These are phyloP conservation scores for Eucalyptus curtisii DNA, from an alignment of 345 rosid species.

Conservation along the genomic window DNA sequence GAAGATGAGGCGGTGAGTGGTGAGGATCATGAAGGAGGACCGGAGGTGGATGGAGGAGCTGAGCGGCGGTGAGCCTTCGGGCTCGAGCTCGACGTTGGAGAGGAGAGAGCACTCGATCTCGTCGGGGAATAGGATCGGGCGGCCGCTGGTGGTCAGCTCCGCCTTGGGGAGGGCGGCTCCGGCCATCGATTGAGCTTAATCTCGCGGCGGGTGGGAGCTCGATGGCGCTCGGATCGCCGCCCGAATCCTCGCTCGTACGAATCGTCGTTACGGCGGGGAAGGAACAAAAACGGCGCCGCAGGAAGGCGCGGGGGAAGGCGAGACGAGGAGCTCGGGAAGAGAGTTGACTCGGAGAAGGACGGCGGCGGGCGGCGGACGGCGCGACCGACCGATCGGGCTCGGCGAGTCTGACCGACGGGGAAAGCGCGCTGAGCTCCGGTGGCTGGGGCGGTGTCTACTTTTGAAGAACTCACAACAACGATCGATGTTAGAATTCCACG, in stretches of 20 bases:
- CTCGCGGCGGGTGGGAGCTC: not conserved
- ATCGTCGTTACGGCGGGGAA: not conserved
- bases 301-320: not conserved
- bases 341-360: not conserved
- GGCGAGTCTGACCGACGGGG: not conserved
- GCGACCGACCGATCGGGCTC: not conserved
- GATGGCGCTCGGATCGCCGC: not conserved
- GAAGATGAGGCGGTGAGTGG: constrained; percentile 90
- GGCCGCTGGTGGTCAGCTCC: constrained; percentile 35
- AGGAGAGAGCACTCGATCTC: constrained; percentile 75
- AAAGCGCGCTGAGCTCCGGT: not conserved
- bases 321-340: not conserved
- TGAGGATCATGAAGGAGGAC: constrained; percentile 61
- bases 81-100: constrained; percentile 62
- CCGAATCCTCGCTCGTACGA: not conserved
- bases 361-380: not conserved
- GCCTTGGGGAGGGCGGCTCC: not conserved
- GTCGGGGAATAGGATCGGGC: constrained; percentile 57
- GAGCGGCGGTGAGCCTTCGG: constrained; percentile 26
- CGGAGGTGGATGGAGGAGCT: constrained; percentile 23
- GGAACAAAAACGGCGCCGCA: not conserved
- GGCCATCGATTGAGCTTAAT: not conserved
- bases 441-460: not conserved
- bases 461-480: not conserved
- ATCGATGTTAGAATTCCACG: not conserved